Base-by-base conservation (phyloP, 2,329 filamentous ascomycete species). In the Ophiosphaerella korrae region DNA sequence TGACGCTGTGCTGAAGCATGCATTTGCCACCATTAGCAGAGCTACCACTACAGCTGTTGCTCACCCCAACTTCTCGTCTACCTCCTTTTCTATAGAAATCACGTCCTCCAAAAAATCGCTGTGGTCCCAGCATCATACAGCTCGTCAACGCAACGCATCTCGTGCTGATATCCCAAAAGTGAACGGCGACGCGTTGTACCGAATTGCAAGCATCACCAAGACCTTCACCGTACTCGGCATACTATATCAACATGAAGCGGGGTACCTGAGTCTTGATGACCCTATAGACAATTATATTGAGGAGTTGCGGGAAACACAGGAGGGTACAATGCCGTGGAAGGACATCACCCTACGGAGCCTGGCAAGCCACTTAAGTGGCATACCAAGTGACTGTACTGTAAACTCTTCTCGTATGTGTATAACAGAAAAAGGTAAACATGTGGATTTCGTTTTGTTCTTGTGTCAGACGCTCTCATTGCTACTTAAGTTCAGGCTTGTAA, bases 321-420 rank as follows among this genome's bases (percentile, higher is more conserved):
- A 63, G 2, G 69, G 68, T 2, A 68, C 55, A 1, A 60, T 73
- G 32, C 66, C 67, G 3, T 78, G 74, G 73, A 72, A 75, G 24
- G 71, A 76, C 42, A 76, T 77, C 43, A 77, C 75, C 1, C 56
- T 78, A 45, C 67, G 76, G 7, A 70, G 61, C 38, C 57, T 78
- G n/a, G 74, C 75, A 1, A 75, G 74, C 54, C 76, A 78, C 44
- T 55, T 78, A 21, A 70, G 70, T 45, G 75, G 76, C 24, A 69
- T 78, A 29, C 75, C 75, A 11, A 64, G 75, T 32, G 75, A 78
- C 37, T 74, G 73, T 65, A 66, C 33, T 11, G 26, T 60, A 11
- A 29, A 23, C 7, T 18, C 8, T 14, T 44, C 37, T 35, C 26
- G 26, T 3, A 39, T 23, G 6, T 66, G 64, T 18, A 54, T 47